phyloP scores from a whole-genome alignment of 441 rosid genomes.

The Gossypium davidsonii region DNA sequence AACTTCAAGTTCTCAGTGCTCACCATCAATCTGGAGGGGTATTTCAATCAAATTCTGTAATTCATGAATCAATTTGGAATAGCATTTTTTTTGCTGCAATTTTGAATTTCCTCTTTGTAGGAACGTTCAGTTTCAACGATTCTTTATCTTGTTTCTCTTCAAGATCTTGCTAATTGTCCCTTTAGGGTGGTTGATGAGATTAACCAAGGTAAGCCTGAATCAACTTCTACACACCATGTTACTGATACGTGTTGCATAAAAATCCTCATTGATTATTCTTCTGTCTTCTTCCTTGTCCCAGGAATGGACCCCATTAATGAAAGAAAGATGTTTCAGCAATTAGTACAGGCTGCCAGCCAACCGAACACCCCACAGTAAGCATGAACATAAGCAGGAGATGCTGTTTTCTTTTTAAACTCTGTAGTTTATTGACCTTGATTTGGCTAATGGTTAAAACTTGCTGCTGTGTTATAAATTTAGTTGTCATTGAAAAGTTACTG shows the following conservation, averaged over 20 bases:
- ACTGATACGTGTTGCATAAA: neutral
- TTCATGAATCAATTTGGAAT: slow-evolving; percentile 6
- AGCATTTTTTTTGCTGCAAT: neutral
- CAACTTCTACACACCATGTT: neutral
- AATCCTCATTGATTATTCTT: neutral
- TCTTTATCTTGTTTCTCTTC: slow-evolving; percentile 94
- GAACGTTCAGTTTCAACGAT: slow-evolving; percentile 92
- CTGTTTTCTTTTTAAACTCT: neutral
- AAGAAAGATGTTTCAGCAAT: slow-evolving; percentile 96
- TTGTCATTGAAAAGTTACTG: neutral
- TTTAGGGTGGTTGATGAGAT: slow-evolving; percentile 96
- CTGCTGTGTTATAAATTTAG: neutral
- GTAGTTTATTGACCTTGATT: neutral
- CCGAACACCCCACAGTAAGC: slow-evolving; percentile 93
- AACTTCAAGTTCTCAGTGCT: slow-evolving; percentile 88
- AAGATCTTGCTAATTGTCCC: slow-evolving; percentile 95
- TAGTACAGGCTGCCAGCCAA: slow-evolving; percentile 95
- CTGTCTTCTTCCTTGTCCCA: slow-evolving; percentile 24
- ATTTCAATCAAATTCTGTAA: slow-evolving; percentile 8
- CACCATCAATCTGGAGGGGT: slow-evolving; percentile 99
- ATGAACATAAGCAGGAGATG: neutral
- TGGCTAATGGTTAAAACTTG: neutral
- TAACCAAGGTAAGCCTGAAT: slow-evolving; percentile 65
- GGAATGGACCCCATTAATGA: slow-evolving; percentile 98
- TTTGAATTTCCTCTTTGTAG: slow-evolving; percentile 23